phyloP scores from a whole-genome alignment of 257 asterid species.

The Orobanche coerulescens region DNA sequence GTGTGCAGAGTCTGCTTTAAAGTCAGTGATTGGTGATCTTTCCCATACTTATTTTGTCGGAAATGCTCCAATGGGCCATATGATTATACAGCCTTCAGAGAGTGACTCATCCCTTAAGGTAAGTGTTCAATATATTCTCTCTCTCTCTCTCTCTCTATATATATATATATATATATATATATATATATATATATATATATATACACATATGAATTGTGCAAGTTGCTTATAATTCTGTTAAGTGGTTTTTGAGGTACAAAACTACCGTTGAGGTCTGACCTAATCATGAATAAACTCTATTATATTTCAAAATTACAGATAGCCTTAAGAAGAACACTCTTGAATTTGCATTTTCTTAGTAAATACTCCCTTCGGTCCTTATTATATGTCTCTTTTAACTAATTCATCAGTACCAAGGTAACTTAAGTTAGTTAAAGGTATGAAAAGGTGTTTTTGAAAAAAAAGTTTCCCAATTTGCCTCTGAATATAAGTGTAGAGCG shows the following conservation, averaged over 20 bases:
- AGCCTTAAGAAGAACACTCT: neutral
- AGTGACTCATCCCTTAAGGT: conserved; percentile 49
- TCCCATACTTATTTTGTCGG: conserved; percentile 76
- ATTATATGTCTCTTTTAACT: too few species aligned
- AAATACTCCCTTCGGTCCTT: neutral
- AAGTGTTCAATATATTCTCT: neutral
- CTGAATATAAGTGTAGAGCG: too few species aligned
- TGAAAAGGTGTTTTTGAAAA: too few species aligned
- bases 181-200: too few species aligned
- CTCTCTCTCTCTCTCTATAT: too few species aligned
- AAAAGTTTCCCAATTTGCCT: too few species aligned
- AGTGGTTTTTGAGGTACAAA: too few species aligned
- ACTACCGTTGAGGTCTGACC: neutral
- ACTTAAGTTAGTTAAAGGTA: too few species aligned
- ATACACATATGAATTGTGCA: too few species aligned
- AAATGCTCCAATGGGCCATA: conserved; percentile 89
- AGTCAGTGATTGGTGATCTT: conserved; percentile 79
- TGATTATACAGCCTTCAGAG: conserved; percentile 36
- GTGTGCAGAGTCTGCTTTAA: conserved; percentile 90
- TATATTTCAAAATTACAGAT: neutral
- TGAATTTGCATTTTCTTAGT: neutral
- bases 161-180: too few species aligned
- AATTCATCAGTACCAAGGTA: too few species aligned
- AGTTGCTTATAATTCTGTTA: neutral
- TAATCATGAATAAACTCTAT: neutral